Base-by-base conservation (phyloP, 1,284 basidiomycete genomes). In the Heterobasidion parviporum region DNA sequence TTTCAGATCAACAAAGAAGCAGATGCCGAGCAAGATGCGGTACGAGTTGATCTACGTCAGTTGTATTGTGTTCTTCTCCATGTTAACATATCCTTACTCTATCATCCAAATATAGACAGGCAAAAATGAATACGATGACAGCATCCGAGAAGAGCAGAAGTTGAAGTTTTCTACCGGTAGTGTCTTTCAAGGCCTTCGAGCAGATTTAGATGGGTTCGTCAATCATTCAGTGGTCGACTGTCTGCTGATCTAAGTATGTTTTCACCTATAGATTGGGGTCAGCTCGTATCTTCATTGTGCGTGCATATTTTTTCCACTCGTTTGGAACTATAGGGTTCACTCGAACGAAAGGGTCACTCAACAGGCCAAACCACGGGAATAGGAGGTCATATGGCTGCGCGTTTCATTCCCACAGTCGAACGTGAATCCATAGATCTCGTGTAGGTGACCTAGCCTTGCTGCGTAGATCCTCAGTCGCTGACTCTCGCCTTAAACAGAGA, bases 351-450 rank as follows among this genome's bases (percentile, higher is more conserved):
- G 86, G 90, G 88, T 9, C 89, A 91, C 63, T 79, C 87, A 15
- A 95, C 93, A 6, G 87, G 81, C 20, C 96, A 99, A 71, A 97
- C 94, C 6, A 97, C 94, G 2, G 93, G 94, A 51, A 84, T 97
- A 48, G 92, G 91, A 3, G 94, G 94, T 0, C 93, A 96, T 64
- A 83, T 98, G 70, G 85, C 93, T 1, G 88, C 92, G 2, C 80
- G 94, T 8, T 98, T 98, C 67, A 97, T 99, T 57, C 94, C 94
- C 0, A 99, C 96, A 0, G 96, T 99, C 2, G 96, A 99, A 71
- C 83, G 96, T 60, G 96, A 99, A 71, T 92, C 91, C 0, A 87
- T 98, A 60, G 94, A 97, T 70, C 74, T 94, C 6, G 86, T 90
- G 83, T 91, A 68, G 71, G 84, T 72, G 20, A 44, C 16, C 12